Base-by-base conservation (phyloP, 805 yeast species). In the Saccharomycopsis synnaedendra region DNA sequence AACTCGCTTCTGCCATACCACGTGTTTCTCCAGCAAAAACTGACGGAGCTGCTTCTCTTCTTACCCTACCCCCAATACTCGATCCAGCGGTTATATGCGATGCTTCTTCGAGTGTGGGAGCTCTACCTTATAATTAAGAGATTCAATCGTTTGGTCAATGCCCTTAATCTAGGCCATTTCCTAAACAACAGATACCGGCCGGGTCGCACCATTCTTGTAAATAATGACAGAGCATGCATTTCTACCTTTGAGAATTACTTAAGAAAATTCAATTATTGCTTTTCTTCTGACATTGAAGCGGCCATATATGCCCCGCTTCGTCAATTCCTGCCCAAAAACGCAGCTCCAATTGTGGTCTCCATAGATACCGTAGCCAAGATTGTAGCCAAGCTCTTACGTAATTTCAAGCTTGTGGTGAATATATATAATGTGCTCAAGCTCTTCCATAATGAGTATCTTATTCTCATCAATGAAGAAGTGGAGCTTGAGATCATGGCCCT, bases 381-480 rank as follows among this genome's bases (percentile, higher is more conserved):
- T 3, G 42, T 41, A 28, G 31, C 44, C 7, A 51, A 43, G 34
- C 28, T 51, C 11, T 36, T 51, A 5, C 45, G 46, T 11, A 51
- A 48, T 39, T 51, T 51, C 42, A 51, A 51, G 31, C 33, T 51
- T 30, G 45, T 51, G 8, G 54, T 51, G 27, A 51, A 51, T 37
- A 49, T 51, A 28, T 48, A 51, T 27, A 51, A 49, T 41, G 40
- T 51, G 29, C 45, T 51, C 39, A 51, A 51, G 34, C 42, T 48
- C 11, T 51, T 51, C 32, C 48, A 51, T 35, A 51, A 51, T 37
- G 54, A 51, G 35, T 51, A 51, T 38, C 41, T 51, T 33, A 51
- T 51, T 32, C 30, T 51, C 6, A 49, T 51, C 30, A 51, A 51
- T 36, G 54, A 51, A 39, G 54, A 51, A 36, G 52, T 51, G 27